A percentile compares a stretch with the other conserved stretches of the same genome.
Conservation (phyloP, 176 grass and related monocot genomes). For the Oryza nivara region DNA sequence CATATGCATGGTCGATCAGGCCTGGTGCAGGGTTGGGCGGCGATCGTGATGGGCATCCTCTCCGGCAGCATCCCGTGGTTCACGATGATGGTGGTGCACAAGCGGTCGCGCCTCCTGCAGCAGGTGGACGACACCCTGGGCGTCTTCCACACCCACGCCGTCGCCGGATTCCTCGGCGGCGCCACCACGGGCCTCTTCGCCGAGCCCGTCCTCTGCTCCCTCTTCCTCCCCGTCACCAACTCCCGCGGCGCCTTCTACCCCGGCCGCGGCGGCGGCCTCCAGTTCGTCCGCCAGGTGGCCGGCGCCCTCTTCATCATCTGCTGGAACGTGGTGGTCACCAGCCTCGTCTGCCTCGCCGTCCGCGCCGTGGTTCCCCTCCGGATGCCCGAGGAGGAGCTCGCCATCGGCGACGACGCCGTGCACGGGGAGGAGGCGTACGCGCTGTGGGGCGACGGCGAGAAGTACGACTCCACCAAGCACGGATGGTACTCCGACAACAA, state of each 20-base stretch:
- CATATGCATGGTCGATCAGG: conserved; percentile 38
- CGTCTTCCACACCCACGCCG: conserved; percentile 97
- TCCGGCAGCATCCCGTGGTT: conserved; percentile 98
- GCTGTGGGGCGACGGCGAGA: conserved; percentile 96
- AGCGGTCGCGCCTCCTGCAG: conserved; percentile 70
- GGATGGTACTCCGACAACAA: conserved; percentile 62
- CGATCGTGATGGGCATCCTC: conserved; percentile 78
- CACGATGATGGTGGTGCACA: conserved; percentile 99
- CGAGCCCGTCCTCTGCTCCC: conserved; percentile 61
- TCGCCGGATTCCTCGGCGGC: conserved; percentile 85
- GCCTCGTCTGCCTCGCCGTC: conserved; percentile 68
- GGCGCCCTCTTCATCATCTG: conserved; percentile 75
- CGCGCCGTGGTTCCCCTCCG: conserved; percentile 59
- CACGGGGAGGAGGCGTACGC: conserved; percentile 95
- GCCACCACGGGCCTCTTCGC: conserved; percentile 84
- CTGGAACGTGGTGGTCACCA: conserved; percentile 82
- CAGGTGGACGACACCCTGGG: conserved; percentile 90
- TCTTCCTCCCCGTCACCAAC: conserved; percentile 80
- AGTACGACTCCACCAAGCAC: conserved; percentile 81
- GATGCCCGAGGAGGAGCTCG: conserved; percentile 87
- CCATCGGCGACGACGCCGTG: conserved; percentile 93
- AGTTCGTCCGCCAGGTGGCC: conserved; percentile 66
- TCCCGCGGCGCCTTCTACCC: conserved; percentile 83
- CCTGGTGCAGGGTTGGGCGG: conserved; percentile 88
- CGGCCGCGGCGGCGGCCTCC: conserved; percentile 51